Base-by-base conservation (phyloP, 2,329 filamentous ascomycete species). In the Phaeosphaeriaceae sp. region DNA sequence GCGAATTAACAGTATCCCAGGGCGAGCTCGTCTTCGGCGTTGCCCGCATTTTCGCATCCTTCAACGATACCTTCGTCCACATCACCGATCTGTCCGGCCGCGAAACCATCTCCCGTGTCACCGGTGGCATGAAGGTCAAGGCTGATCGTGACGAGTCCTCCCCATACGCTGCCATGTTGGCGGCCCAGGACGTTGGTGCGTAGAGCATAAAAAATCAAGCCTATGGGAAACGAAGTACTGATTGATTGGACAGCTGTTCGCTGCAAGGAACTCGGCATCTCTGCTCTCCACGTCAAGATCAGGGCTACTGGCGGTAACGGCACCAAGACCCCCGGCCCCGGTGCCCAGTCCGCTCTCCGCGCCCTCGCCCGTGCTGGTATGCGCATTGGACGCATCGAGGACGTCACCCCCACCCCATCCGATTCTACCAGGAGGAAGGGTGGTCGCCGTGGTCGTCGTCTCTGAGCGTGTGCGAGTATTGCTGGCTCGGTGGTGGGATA, bases 91-190 rank as follows among this genome's bases (percentile, higher is more conserved):
- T 99, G 79, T 78, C 76, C 83, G 94, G 94, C 83, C 94, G 94
- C 82, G 94, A 99, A 89, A 99, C 95, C 83, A 97, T 99, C 84
- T 90, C 87, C 87, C 92, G 94, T 90, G 93, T 99, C 71, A 99
- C 95, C 74, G 94, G 95, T 84, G 95, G 95, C 77, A 99, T 99
- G 94, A 99, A 99, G 87, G 94, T 99, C 87, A 99, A 99, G 66
- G 70, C 70, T 49, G 71, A 99, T 77, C 93, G 94, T 86, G 94
- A 99, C 83, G 94, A 99, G 86, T 97, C 93, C 74, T 97, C 94
- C 69, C 94, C 94, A 74, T 99, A 99, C 86, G 94, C 94, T 75
- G 94, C 94, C 82, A 99, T 99, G 94, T 92, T 99, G 90, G 94
- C 94, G 82, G 94, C 94, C 67, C 94, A 99, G 86, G 92, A 96